These are phyloP conservation scores for Wickerhamiella dianesei DNA, from an alignment of 805 yeast genomes.

Conservation along the genomic window DNA sequence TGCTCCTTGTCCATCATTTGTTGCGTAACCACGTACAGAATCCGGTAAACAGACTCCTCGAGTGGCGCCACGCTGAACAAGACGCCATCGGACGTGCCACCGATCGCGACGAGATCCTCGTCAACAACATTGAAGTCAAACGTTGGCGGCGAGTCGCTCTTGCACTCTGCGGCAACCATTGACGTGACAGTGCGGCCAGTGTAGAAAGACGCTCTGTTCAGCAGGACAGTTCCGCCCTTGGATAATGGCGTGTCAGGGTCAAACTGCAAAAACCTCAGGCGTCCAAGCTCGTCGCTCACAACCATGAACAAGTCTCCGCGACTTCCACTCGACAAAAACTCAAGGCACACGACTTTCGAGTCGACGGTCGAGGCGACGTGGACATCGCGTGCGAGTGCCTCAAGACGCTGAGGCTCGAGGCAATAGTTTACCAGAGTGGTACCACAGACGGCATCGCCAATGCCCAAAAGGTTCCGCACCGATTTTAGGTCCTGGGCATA, in stretches of 20 bases:
- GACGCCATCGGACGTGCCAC: constrained; percentile 69
- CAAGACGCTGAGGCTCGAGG: constrained; percentile 86
- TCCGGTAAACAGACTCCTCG: constrained; percentile 59
- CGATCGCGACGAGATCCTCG: constrained; percentile 39
- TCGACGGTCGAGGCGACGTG: constrained; percentile 31
- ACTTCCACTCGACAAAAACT: constrained; percentile 21
- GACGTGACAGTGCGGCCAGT: constrained; percentile 37
- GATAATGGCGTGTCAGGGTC: constrained; percentile 88
- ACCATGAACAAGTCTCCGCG: constrained; percentile 49
- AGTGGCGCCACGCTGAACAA: constrained; percentile 61
- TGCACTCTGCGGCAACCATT: constrained; percentile 21
- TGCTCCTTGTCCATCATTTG: constrained; percentile 67
- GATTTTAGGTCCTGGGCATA: constrained; percentile 68
- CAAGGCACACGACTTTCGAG: constrained; percentile 64
- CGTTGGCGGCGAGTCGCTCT: constrained; percentile 5
- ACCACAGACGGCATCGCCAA: constrained; percentile 71
- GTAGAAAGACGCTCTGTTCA: constrained; percentile 58
- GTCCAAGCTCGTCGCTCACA: constrained; percentile 53
- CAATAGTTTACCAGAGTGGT: constrained; percentile 79
- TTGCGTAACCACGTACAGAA: constrained; percentile 75
- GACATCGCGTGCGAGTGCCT: constrained; percentile 63
- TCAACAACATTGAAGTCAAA: not conserved
- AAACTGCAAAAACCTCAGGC: constrained; percentile 62
- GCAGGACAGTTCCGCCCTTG: constrained; percentile 59
- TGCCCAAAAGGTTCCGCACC: constrained; percentile 63